Base-by-base conservation (phyloP, 306 rosid species). In the Prunus campanulata region DNA sequence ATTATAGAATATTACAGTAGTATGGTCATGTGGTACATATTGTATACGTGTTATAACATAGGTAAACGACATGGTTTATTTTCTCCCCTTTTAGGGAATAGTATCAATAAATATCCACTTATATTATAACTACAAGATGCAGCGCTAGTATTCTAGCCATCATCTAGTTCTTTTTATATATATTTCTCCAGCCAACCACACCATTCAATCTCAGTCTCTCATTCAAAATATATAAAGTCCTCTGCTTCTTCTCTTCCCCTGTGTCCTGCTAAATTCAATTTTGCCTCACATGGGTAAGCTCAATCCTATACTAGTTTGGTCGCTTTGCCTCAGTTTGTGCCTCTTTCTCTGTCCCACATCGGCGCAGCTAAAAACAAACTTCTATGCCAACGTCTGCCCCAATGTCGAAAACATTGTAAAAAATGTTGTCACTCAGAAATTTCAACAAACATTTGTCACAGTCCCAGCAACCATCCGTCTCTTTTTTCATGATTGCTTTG, bases 401-500 rank as follows among this genome's bases (percentile, higher is more conserved):
- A 88, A 92, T 66, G 92, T 95, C 6, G 90, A 92, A 71, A 79
- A 62, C 74, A 87, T 90, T 6, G 99, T 95, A 16, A 84, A 85
- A 84, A 72, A 70, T 46, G 91, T 77, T 2, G 99, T 95, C 8
- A 79, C 29, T 9, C 82, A 81, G 85, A 95, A 95, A 71, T 86
- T 90, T n/a, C 80, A 81, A 3, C 92, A 92, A 60, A 95, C 99
- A 12, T 92, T 90, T 35, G 93, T 91, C 8, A 95, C 99, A 0
- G 88, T 92, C 57, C 99, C 97, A 0, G 95, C 90, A 1, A 94
- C 98, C 29, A 30, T 94, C 48, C 97, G 98, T 50, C 97, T 94
- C 85, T 91, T 90, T 81, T 95, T 95, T 87, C 99, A 95, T 3
- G 99, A 92, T 70, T 95, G 99, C 82, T 83, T 91, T 35, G 97